Evolutionary conservation across 2,329 filamentous ascomycete species (phyloP).

Genomic region (Apiospora marii): DNA sequence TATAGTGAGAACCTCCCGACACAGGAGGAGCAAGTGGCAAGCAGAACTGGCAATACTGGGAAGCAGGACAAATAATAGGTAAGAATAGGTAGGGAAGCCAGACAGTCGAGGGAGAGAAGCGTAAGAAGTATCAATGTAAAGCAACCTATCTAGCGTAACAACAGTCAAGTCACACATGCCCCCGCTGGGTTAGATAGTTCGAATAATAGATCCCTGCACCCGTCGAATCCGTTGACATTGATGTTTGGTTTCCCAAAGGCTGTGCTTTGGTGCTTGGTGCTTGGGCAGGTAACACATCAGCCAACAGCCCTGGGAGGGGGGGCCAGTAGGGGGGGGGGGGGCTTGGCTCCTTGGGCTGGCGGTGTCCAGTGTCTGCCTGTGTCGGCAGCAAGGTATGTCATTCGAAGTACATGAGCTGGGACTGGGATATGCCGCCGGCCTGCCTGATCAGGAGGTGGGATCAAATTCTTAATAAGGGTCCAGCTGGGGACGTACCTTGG

Average conservation of each 20-base stretch:
- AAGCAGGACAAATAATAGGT: not conserved
- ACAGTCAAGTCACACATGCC: not conserved
- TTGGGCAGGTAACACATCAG: slow-evolving; percentile 13
- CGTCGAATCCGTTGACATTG: not conserved
- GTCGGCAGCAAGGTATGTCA: not conserved
- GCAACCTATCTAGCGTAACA: not conserved
- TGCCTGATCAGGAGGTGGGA: slow-evolving; percentile 18
- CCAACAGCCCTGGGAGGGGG: not conserved
- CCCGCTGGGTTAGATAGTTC: slow-evolving; percentile 8
- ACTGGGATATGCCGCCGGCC: not conserved
- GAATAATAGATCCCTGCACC: slow-evolving; percentile 4
- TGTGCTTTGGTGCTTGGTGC: not conserved
- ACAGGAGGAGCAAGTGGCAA: not conserved
- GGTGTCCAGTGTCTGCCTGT: slow-evolving; percentile 7
- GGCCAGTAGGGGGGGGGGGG: not conserved
- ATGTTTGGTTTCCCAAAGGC: not conserved
- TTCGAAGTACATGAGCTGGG: not conserved
- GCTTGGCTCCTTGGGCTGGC: not conserved
- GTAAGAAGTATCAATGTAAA: too few relatives aligned
- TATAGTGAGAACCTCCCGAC: not conserved
- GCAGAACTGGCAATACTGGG: not conserved
- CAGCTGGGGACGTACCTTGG: slow-evolving; percentile 12
- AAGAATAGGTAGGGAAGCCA: not conserved
- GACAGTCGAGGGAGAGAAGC: not conserved
- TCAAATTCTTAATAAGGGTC: slow-evolving; percentile 6